These are phyloP conservation scores for Fusarium sp. DNA, from an alignment of 2,329 filamentous ascomycete species.

Conservation along the genomic window DNA sequence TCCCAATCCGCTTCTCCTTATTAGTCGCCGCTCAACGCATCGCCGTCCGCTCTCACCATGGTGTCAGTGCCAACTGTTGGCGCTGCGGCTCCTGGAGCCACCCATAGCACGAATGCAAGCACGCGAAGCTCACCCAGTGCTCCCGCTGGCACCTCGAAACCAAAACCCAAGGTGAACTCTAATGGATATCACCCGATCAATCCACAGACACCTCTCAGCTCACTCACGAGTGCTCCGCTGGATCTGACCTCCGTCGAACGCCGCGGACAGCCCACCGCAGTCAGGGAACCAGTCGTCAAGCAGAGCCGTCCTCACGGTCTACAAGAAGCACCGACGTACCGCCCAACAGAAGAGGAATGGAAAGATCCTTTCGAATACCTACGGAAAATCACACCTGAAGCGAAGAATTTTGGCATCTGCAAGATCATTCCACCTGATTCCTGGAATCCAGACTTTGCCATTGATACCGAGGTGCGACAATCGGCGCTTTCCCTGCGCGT, in stretches of 20 bases:
- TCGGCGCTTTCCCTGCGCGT: conserved; percentile 16
- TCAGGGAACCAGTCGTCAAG: conserved; percentile 80
- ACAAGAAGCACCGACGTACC: conserved; percentile 89
- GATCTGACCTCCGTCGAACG: conserved; percentile 92
- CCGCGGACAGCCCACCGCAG: conserved; percentile 81
- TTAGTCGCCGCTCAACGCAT: conserved; percentile 13
- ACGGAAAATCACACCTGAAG: conserved; percentile 88
- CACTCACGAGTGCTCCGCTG: conserved; percentile 70
- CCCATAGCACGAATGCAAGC: conserved; percentile 59
- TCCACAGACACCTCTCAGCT: conserved; percentile 63
- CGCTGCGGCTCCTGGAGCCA: conserved; percentile 50
- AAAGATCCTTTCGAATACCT: conserved; percentile 95
- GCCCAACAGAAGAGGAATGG: conserved; percentile 92
- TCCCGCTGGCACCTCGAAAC: conserved; percentile 53
- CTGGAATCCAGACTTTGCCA: conserved; percentile 95
- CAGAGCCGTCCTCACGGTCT: conserved; percentile 85
- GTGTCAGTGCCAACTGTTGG: conserved; percentile 54
- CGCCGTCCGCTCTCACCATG: conserved; percentile 46
- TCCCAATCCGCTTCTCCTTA: conserved; percentile 17
- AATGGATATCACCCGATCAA: conserved; percentile 65
- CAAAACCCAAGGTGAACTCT: conserved; percentile 64
- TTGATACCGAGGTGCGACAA: conserved; percentile 85
- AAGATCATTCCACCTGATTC: conserved; percentile 93
- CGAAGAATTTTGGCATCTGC: conserved; percentile 88
- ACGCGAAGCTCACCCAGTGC: conserved; percentile 64